Evolutionary conservation across 192 early-diverging fungal species (phyloP).

Genomic region (Coemansia sp.): DNA sequence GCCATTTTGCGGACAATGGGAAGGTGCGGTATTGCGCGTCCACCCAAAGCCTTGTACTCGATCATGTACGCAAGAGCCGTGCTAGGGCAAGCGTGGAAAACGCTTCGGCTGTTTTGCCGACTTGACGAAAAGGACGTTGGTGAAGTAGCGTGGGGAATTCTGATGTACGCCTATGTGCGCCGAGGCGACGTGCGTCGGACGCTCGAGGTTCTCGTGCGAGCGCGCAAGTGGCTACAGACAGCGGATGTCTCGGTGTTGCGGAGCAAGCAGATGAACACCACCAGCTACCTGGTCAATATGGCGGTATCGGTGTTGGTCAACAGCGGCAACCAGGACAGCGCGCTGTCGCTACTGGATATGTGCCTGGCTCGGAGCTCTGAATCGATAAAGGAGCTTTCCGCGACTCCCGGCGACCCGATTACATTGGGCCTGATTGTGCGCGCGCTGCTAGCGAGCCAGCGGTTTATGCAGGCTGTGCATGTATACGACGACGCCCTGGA

Average conservation of each 20-base stretch:
- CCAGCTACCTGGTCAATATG: constrained; percentile 35
- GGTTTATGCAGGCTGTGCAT: constrained; percentile 7
- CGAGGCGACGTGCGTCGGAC: constrained; percentile 3
- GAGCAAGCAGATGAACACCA: too few species aligned
- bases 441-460: constrained; percentile 17
- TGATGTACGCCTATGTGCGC: constrained; percentile 24
- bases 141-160: constrained; percentile 30
- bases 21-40: constrained; percentile 1
- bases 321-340: neutral
- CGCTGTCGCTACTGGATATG: constrained; percentile 17
- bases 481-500: constrained; percentile 13
- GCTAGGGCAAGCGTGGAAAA: constrained; percentile 8
- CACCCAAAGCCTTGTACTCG: constrained; percentile 13
- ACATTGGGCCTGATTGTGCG: constrained; percentile 25
- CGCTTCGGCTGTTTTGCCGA: constrained; percentile 5
- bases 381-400: neutral
- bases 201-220: constrained; percentile 11
- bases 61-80: constrained; percentile 30
- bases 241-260: too few species aligned
- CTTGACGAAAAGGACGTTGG: neutral
- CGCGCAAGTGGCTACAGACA: constrained; percentile 15
- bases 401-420: constrained; percentile 18
- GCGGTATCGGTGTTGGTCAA: constrained; percentile 16
- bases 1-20: constrained; percentile 15
- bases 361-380: neutral